Evolutionary conservation across 129 eudicot genomes (phyloP).

Genomic region (Heracleum sosnowskyi): DNA sequence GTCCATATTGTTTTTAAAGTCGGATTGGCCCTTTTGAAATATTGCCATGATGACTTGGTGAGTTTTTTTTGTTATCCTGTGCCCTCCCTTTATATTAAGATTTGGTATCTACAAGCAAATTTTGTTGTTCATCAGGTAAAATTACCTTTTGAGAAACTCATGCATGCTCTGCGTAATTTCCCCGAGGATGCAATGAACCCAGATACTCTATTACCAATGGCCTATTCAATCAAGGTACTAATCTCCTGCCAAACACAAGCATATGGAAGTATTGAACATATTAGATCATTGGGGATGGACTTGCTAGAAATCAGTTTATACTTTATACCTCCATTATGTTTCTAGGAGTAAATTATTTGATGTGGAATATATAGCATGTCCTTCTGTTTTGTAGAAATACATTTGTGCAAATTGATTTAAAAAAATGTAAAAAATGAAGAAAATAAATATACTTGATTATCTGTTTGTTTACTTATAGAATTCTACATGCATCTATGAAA

Average conservation of each 20-base stretch:
- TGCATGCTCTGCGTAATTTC: slow-evolving; percentile 74
- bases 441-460: too few species aligned
- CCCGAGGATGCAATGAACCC: slow-evolving; percentile 96
- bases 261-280: not conserved
- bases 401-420: not conserved
- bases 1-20: slow-evolving; percentile 90
- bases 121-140: slow-evolving; percentile 46
- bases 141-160: slow-evolving; percentile 89
- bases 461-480: too few species aligned
- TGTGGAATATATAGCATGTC: not conserved
- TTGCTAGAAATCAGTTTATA: not conserved
- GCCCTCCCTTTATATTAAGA: not conserved
- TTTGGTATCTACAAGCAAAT: not conserved
- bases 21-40: slow-evolving; percentile 83
- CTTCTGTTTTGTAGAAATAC: not conserved
- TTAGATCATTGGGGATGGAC: not conserved
- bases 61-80: slow-evolving; percentile 8
- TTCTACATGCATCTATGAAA: not conserved
- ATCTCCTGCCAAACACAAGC: not conserved
- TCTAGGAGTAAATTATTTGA: not conserved
- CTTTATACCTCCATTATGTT: not conserved
- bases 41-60: slow-evolving; percentile 94
- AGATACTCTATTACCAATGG: slow-evolving; percentile 75
- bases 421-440: not conserved
- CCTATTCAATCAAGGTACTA: slow-evolving; percentile 77